Base-by-base conservation (phyloP, 2,329 filamentous ascomycete genomes). In the Raffaelea ambrosiae region DNA sequence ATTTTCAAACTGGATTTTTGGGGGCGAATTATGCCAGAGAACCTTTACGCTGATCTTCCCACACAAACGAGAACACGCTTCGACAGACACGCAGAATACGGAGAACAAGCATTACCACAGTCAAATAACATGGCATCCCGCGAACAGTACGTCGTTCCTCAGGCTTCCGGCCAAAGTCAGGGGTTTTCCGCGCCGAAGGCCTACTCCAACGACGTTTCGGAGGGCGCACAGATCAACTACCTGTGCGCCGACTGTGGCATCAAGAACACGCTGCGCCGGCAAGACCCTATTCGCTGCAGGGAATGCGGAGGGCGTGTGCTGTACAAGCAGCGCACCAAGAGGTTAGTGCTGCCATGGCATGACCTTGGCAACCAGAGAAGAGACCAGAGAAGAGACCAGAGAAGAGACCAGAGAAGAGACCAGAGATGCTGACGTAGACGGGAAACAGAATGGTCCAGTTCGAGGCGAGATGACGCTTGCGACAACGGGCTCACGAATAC, bases 261-360 rank as follows among this genome's bases (percentile, higher is more conserved):
- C 53, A 84, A 86, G 58, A 86, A 91, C 40, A 74, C 78, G 18
- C 72, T 95, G 57, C 84, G 85, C 66, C 79, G 83, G 56, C 84
- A 81, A 53, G 88, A 93, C 59, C 82, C 84, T 31, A 91, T 95
- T 57, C 77, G 88, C 23, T 95, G 89, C 75, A 86, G 87, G 66
- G 86, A 90, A 69, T 98, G 93, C 66, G 93, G 93, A 8, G 93
- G 95, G 61, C 83, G 93, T 55, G 89, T 98, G 52, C 70, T 98
- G 57, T 97, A 97, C 71, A 98, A 98, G 79, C 88, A 96, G 79
- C 73, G 93, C 63, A 98, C 93, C 40, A 96, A 95, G 76, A 81
- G 93, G 93, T 96, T 65, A 68, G 84, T 8, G 13, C 18, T 26
- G 10, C 40, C 5, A 11, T 14, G 13, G n/a, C 9, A 23, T 18